These are phyloP conservation scores for Aspergillus clavatus DNA, from an alignment of 2,329 filamentous ascomycete genomes.

Conservation along the genomic window DNA sequence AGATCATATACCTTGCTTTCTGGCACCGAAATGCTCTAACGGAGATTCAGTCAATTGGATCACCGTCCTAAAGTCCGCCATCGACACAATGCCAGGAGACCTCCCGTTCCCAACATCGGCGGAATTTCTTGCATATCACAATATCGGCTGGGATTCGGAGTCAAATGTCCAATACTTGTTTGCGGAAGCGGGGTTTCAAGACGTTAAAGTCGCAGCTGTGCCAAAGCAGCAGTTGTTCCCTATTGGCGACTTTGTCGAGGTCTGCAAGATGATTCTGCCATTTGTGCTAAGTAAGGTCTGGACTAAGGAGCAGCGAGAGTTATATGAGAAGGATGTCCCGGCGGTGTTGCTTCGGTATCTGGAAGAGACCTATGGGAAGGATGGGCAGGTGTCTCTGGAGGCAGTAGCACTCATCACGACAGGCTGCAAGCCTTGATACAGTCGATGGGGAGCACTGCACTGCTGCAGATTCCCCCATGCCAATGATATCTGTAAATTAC, in stretches of 20 bases:
- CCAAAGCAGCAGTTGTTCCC: slow-evolving; percentile 10
- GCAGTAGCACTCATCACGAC: slow-evolving; percentile 29
- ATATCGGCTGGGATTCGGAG: slow-evolving; percentile 22
- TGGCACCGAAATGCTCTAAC: background rate
- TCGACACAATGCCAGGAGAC: slow-evolving; percentile 22
- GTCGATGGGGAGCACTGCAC: background rate
- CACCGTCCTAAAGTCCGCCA: slow-evolving; percentile 18
- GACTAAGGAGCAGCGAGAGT: slow-evolving; percentile 24
- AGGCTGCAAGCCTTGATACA: slow-evolving; percentile 21
- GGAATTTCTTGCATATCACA: slow-evolving; percentile 16
- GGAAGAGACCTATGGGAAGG: slow-evolving; percentile 19
- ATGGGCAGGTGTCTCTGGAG: slow-evolving; percentile 19
- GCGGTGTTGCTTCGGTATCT: slow-evolving; percentile 22
- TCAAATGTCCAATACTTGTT: slow-evolving; percentile 18
- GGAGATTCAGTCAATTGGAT: slow-evolving; percentile 24
- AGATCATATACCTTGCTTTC: background rate
- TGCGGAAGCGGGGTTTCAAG: slow-evolving; percentile 19
- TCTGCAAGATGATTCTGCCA: slow-evolving; percentile 18
- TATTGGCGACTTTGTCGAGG: slow-evolving; percentile 18
- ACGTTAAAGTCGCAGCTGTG: slow-evolving; percentile 19
- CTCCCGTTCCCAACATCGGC: slow-evolving; percentile 22
- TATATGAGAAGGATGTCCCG: slow-evolving; percentile 15
- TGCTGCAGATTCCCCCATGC: background rate
- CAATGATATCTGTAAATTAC: background rate
- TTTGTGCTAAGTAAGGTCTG: slow-evolving; percentile 24